Base-by-base conservation (phyloP, 1,139 yeast species). In the Geotrichum australiense region DNA sequence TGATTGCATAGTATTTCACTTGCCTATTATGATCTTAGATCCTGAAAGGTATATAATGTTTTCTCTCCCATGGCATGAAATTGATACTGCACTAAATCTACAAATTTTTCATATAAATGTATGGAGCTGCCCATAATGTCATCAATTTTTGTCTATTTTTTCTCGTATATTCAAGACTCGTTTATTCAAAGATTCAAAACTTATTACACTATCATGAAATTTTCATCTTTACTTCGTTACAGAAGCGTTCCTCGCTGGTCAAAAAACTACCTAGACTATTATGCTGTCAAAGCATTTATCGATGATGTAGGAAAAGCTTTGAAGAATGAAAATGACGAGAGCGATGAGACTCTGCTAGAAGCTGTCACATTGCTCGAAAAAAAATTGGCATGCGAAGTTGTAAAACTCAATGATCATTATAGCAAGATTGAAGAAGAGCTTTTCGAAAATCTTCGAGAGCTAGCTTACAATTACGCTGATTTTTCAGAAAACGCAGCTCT, bases 181-280 rank as follows among this genome's bases (percentile, higher is more conserved):
- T n/a, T n/a, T n/a, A n/a, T n/a, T n/a, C n/a, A n/a, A n/a, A n/a
- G n/a, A n/a, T n/a, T n/a, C n/a, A n/a, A n/a, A n/a, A n/a, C n/a
- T n/a, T n/a, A n/a, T n/a, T n/a, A n/a, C 31, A 25, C 37, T 34
- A 35, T 39, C 12, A 80, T 80, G 91, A 81, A 80, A 68, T 80
- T 81, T 58, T 71, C 80, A 39, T 82, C 78, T 51, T 76, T 85
- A 29, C 66, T 80, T 44, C 82, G 79, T 61, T 79, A 80, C 62
- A 81, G 81, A 58, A 81, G 85, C 16, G 89, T 81, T 23, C 89
- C 89, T 3, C 89, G 80, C 54, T 80, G 89, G 89, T 70, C 78
- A 40, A 76, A 80, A 43, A 62, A 70, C 47, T 80, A 80, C 55
- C 68, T 81, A 47, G 78, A 77, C 56, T 80, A 80, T 58, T 75